Evolutionary conservation across 2,329 filamentous ascomycete species (phyloP).

Genomic region (Lachnellula suecica): DNA sequence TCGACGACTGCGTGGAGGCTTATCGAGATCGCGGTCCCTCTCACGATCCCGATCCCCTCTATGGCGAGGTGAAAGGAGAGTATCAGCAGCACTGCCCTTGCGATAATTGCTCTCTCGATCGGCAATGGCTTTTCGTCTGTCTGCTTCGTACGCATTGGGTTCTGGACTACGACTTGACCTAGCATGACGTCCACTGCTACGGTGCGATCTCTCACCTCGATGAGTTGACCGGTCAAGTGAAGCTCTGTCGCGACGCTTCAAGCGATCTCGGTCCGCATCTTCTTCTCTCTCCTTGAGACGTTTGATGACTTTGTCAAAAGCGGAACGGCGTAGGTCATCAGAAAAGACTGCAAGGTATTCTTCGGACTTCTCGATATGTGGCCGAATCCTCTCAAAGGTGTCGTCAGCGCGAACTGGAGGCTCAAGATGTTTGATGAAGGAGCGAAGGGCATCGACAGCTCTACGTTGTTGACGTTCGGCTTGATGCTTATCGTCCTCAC

Average conservation of each 20-base stretch:
- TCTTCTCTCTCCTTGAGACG: conserved; percentile 91
- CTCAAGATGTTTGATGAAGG: conserved; percentile 84
- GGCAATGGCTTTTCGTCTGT: conserved; percentile 88
- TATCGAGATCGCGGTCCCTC: conserved; percentile 36
- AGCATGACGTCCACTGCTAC: conserved; percentile 52
- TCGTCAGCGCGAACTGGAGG: conserved; percentile 77
- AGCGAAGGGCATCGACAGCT: conserved; percentile 80
- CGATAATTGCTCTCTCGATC: conserved; percentile 93
- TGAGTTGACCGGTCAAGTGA: conserved; percentile 42
- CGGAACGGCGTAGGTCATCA: conserved; percentile 78
- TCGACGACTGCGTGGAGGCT: conserved; percentile 49
- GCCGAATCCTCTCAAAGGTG: conserved; percentile 84
- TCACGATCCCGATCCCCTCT: conserved; percentile 33
- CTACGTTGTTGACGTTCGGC: conserved; percentile 84
- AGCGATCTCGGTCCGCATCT: conserved; percentile 68
- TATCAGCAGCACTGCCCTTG: conserved; percentile 71
- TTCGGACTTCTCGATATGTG: conserved; percentile 74
- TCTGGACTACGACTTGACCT: conserved; percentile 86
- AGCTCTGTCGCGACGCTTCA: conserved; percentile 57
- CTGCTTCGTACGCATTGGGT: conserved; percentile 90
- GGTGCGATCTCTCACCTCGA: conserved; percentile 63
- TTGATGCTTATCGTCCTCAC: conserved; percentile 79
- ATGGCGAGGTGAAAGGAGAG: conserved; percentile 46
- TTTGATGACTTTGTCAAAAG: conserved; percentile 89
- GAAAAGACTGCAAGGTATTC: conserved; percentile 82